These are phyloP conservation scores for Anethum foeniculum DNA, from an alignment of 140 eudicot genomes.

Conservation along the genomic window DNA sequence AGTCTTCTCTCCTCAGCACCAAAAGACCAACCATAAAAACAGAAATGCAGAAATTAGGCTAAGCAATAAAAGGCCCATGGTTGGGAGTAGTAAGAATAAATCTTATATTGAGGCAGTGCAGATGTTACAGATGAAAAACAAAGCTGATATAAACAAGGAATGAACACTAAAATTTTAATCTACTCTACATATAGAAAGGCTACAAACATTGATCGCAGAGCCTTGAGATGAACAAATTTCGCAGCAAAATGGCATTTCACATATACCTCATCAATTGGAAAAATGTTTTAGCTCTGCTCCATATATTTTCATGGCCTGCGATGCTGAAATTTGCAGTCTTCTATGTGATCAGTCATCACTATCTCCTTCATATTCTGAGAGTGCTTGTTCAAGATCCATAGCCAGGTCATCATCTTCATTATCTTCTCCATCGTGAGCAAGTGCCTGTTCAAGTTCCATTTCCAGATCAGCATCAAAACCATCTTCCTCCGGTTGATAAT, in stretches of 20 bases:
- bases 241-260: neutral
- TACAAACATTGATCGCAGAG: neutral
- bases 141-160: neutral
- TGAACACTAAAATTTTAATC: neutral
- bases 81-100: neutral
- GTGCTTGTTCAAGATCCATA: conserved; percentile 36
- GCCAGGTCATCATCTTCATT: conserved; percentile 35
- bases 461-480: conserved; percentile 27
- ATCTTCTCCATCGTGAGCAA: conserved; percentile 18
- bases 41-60: neutral
- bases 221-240: neutral
- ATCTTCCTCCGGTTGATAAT: conserved; percentile 9
- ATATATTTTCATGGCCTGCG: neutral
- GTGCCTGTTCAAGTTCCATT: conserved; percentile 36
- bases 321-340: neutral
- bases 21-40: neutral
- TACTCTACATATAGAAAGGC: neutral
- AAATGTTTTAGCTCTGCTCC: neutral
- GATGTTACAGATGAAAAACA: neutral
- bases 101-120: neutral
- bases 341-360: neutral
- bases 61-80: neutral
- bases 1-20: neutral
- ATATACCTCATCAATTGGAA: neutral
- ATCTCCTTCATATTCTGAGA: conserved; percentile 21